Base-by-base conservation (phyloP, 2,329 filamentous ascomycete genomes). In the Fusarium succisae region DNA sequence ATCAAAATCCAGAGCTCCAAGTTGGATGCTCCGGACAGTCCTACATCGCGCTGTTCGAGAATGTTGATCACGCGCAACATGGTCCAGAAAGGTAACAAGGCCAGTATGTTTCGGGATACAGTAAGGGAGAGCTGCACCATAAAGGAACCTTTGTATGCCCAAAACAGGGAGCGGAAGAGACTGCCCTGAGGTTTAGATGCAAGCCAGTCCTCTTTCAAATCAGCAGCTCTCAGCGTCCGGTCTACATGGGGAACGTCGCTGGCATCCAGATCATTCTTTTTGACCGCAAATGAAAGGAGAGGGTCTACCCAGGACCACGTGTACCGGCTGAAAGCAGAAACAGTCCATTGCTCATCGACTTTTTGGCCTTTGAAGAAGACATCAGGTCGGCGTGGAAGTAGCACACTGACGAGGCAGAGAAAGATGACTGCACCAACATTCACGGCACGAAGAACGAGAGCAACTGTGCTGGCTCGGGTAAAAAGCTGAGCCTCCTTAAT, bases 41-140 rank as follows among this genome's bases (percentile, higher is more conserved):
- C 87, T 3, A 79, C 78, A 9, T 83, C 81, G 18, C 88, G 86
- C 20, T 79, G 80, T 80, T 96, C 93, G 14, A 96, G 85, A 4
- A 89, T 86, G 39, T 85, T 86, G 26, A 96, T 86, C 18, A 96
- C 87, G 53, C 89, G 87, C 65, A 91, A 86, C 72, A 94, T 89
- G 35, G 91, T 88, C 80, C 91, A 89, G 77, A 94, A 93, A 1
- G 93, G 93, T 0, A 89, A 87, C 66, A 95, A 91, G 63, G 90
- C 90, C n/a, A 92, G 76, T 37, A 91, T 75, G 14, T 89, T 88
- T 26, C 86, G 85, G 12, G 86, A 69, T 3, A 90, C 67, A 18
- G 89, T 90, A 13, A 93, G 79, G 5, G 82, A 51, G 83, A 89
- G 91, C 81, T 95, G 93, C 14, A 89, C 63, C 3, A 85, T 74